Conservation (phyloP, 169 alveolate genomes). For the Toxoplasma gondii region DNA sequence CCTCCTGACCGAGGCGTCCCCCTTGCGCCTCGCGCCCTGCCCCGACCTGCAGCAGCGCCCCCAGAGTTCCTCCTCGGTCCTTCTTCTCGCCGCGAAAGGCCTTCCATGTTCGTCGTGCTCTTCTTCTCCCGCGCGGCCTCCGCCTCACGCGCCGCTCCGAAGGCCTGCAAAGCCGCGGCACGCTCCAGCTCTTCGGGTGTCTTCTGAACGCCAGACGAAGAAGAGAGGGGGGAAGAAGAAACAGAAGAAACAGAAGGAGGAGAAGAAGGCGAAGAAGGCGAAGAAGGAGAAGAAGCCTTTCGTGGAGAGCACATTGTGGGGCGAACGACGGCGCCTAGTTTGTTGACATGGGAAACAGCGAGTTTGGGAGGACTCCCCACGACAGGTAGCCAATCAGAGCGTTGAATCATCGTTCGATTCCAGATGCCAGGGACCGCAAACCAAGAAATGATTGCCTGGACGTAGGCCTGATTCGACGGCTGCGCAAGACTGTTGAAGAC, state of each 20-base stretch:
- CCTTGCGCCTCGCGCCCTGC: neutral
- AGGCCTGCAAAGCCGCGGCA: neutral
- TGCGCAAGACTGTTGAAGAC: conserved; percentile 54
- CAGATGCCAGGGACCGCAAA: conserved; percentile 56
- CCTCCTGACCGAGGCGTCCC: neutral
- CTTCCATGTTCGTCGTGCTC: neutral
- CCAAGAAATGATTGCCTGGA: conserved; percentile 56
- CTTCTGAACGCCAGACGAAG: neutral
- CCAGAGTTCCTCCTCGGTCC: too few relatives aligned
- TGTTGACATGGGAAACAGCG: conserved; percentile 57
- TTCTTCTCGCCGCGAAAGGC: too few relatives aligned
- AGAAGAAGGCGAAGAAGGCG: too few relatives aligned
- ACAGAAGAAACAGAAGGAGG: too few relatives aligned
- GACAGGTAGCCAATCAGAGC: conserved; percentile 58
- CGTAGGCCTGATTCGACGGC: conserved; percentile 34
- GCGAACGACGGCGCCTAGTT: neutral
- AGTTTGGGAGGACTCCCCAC: conserved; percentile 54
- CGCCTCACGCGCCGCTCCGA: neutral
- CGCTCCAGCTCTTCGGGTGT: neutral
- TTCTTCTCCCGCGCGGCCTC: neutral
- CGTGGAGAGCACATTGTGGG: neutral
- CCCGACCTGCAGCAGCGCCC: too few relatives aligned
- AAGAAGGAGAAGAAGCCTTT: too few relatives aligned
- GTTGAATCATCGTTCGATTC: conserved; percentile 11
- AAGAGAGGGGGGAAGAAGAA: neutral